phyloP scores from a whole-genome alignment of 2,329 filamentous ascomycete genomes.

The Apiospora pterosperma region DNA sequence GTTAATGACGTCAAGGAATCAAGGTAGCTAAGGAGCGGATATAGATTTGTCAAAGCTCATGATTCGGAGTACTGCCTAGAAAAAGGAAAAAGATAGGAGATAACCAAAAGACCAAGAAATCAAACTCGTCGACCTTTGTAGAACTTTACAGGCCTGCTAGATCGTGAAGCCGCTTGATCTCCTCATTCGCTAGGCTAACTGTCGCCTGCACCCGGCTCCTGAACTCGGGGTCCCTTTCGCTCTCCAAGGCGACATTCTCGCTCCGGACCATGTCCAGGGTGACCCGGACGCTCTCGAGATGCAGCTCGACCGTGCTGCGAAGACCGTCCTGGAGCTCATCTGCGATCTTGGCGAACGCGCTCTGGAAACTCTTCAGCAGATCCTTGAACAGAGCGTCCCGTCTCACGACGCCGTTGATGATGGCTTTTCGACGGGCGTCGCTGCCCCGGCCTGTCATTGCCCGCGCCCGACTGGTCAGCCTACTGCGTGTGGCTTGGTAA shows the following conservation, averaged over 20 bases:
- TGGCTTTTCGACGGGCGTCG: constrained; percentile 28
- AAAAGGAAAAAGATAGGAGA: too few relatives aligned
- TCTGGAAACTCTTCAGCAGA: constrained; percentile 24
- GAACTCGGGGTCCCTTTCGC: constrained; percentile 33
- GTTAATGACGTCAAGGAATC: too few relatives aligned
- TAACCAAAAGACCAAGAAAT: neutral
- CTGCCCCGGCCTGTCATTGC: constrained; percentile 27
- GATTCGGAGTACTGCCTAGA: too few relatives aligned
- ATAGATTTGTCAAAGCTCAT: too few relatives aligned
- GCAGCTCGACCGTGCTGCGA: constrained; percentile 9
- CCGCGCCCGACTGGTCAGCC: neutral
- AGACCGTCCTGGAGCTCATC: constrained; percentile 19
- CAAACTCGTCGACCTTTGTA: neutral
- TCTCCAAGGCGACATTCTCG: constrained; percentile 34
- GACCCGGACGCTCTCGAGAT: constrained; percentile 23
- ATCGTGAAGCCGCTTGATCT: neutral
- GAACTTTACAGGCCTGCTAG: neutral
- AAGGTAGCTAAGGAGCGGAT: too few relatives aligned
- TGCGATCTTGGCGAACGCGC: constrained; percentile 13
- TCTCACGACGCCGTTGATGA: constrained; percentile 26
- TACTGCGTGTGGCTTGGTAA: neutral
- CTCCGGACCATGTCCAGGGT: constrained; percentile 33
- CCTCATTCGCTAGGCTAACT: neutral
- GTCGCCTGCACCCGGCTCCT: constrained; percentile 24
- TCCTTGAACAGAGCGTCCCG: constrained; percentile 25